Evolutionary conservation across 169 alveolate species (phyloP).

Genomic region (Plasmodium knowlesi): DNA sequence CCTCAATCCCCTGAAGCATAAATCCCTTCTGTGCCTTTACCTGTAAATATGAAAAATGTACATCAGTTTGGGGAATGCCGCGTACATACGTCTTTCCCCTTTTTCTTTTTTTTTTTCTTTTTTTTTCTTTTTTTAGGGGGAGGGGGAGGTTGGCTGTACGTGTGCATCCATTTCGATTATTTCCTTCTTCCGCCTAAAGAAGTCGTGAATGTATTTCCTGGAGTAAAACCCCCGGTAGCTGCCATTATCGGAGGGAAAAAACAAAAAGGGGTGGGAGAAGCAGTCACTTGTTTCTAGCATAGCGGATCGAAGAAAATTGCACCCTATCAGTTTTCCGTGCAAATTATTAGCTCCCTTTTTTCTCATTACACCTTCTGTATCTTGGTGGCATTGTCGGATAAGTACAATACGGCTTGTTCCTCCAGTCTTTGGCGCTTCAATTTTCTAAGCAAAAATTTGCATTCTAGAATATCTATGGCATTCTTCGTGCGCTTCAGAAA

Average conservation of each 20-base stretch:
- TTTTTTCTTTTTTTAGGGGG: too few species aligned
- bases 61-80: background rate
- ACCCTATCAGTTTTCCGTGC: background rate
- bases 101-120: background rate
- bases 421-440: constrained; percentile 31
- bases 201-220: constrained; percentile 71
- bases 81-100: background rate
- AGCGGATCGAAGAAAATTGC: background rate
- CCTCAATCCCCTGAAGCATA: constrained; percentile 31
- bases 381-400: constrained; percentile 46
- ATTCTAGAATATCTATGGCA: background rate
- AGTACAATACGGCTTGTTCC: constrained; percentile 2
- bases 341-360: background rate
- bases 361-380: constrained; percentile 56
- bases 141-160: constrained; percentile 4
- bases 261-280: background rate
- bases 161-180: constrained; percentile 44
- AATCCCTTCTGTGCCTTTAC: constrained; percentile 22
- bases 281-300: background rate
- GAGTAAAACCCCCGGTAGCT: constrained; percentile 65
- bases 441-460: constrained; percentile 54
- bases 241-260: background rate
- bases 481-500: constrained; percentile 13
- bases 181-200: constrained; percentile 48
- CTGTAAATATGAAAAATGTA: constrained; percentile 5